A percentile compares a stretch with the other conserved stretches of the same genome.
Conservation (phyloP, 768 basidiomycete genomes). For the Paxillus rubicundulus region DNA sequence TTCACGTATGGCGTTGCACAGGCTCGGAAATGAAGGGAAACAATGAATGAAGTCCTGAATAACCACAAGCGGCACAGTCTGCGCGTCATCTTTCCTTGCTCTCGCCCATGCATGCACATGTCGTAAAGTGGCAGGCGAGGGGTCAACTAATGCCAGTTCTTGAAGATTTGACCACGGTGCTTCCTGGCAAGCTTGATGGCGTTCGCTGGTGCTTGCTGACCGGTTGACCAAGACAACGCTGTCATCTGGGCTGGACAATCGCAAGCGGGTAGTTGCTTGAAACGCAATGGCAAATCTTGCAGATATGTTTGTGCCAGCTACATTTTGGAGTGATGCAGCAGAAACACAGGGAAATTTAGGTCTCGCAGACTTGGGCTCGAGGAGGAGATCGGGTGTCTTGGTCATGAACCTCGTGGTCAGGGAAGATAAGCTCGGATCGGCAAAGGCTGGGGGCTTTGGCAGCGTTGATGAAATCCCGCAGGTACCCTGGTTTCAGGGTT, state of each 20-base stretch:
- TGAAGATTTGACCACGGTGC: background rate
- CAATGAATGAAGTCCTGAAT: slow-evolving; percentile 1
- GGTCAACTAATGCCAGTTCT: background rate
- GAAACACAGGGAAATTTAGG: slow-evolving; percentile 1
- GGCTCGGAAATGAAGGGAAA: slow-evolving; percentile 21
- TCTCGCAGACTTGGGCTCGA: slow-evolving; percentile 11
- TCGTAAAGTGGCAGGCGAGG: background rate
- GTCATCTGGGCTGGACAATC: background rate
- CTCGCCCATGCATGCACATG: background rate
- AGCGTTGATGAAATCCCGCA: slow-evolving; percentile 8
- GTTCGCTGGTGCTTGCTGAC: background rate
- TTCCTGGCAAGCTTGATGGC: background rate
- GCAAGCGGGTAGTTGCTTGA: background rate
- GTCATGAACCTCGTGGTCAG: background rate
- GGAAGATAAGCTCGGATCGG: background rate
- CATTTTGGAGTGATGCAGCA: background rate
- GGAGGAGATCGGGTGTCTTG: slow-evolving; percentile 2
- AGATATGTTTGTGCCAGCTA: background rate
- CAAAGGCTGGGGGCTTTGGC: slow-evolving; percentile 3
- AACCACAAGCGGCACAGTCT: background rate
- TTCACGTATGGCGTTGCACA: slow-evolving; percentile 4
- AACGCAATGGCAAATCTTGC: background rate
- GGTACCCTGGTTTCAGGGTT: slow-evolving; percentile 7
- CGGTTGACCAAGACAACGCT: background rate
- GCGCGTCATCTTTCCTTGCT: background rate